Conservation (phyloP, 768 basidiomycete genomes). For the Auricularia sp. region DNA sequence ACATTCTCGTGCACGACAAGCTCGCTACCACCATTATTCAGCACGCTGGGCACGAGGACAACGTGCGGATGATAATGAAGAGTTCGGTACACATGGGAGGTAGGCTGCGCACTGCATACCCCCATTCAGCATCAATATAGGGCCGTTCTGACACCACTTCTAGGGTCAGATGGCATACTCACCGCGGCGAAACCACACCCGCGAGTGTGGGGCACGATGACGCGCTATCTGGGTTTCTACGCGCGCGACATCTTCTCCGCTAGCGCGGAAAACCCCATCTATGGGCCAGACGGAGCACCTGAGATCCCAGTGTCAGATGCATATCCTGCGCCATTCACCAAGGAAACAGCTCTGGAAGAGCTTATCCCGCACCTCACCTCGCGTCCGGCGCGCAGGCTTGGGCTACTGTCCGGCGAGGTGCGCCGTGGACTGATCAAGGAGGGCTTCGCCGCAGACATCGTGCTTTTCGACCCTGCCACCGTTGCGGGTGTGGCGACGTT, state of each 20-base stretch:
- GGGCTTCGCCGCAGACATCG: conserved; percentile 19
- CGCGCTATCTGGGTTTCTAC: conserved; percentile 13
- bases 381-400: conserved; percentile 18
- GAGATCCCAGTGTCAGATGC: neutral
- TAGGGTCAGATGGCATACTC: conserved; percentile 16
- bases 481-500: conserved; percentile 18
- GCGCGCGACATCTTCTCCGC: conserved; percentile 13
- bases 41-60: conserved; percentile 22
- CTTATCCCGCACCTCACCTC: conserved; percentile 22
- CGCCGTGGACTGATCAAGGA: conserved; percentile 14
- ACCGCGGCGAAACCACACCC: conserved; percentile 17
- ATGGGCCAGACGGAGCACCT: neutral
- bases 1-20: conserved; percentile 17
- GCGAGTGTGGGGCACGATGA: conserved; percentile 9
- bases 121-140: too few relatives aligned
- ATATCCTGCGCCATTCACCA: neutral
- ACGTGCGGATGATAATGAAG: conserved; percentile 18
- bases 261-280: neutral
- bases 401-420: conserved; percentile 10
- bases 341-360: conserved; percentile 8
- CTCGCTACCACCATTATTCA: conserved; percentile 18
- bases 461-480: conserved; percentile 17
- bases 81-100: conserved; percentile 19
- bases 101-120: conserved; percentile 2
- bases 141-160: too few relatives aligned